A percentile compares a stretch with the other conserved stretches of the same genome.
These are phyloP conservation scores for Decorospora gaudefroyi DNA, from an alignment of 2,329 filamentous ascomycete genomes.

Conservation along the genomic window DNA sequence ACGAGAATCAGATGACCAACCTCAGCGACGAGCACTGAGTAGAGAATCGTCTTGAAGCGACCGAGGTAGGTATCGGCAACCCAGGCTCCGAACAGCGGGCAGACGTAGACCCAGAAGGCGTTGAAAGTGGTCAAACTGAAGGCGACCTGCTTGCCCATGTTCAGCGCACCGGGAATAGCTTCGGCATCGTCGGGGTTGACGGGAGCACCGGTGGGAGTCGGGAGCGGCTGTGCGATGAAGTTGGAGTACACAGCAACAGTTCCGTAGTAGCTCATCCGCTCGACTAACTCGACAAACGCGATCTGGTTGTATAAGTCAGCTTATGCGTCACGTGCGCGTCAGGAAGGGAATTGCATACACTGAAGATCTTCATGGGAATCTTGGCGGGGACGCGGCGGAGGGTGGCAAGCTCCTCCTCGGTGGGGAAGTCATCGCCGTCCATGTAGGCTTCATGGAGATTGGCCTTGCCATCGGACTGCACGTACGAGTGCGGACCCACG, in stretches of 20 bases:
- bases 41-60: slow-evolving; percentile 63
- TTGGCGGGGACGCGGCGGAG: slow-evolving; percentile 43
- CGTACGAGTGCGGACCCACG: slow-evolving; percentile 35
- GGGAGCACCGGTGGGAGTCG: slow-evolving; percentile 39
- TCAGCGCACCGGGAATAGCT: slow-evolving; percentile 57
- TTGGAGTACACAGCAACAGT: slow-evolving; percentile 47
- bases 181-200: slow-evolving; percentile 32
- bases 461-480: slow-evolving; percentile 45
- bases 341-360: slow-evolving; percentile 9
- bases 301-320: slow-evolving; percentile 23
- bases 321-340: neutral
- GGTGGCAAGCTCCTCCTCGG: slow-evolving; percentile 43
- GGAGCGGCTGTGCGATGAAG: slow-evolving; percentile 42
- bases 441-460: slow-evolving; percentile 43
- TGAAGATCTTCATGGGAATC: slow-evolving; percentile 43
- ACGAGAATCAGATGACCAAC: slow-evolving; percentile 60
- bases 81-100: slow-evolving; percentile 63
- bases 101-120: slow-evolving; percentile 61
- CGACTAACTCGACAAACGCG: slow-evolving; percentile 46
- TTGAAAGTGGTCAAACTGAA: slow-evolving; percentile 59
- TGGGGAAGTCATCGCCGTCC: slow-evolving; percentile 35
- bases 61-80: slow-evolving; percentile 65
- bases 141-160: slow-evolving; percentile 59
- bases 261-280: slow-evolving; percentile 49
- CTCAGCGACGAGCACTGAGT: slow-evolving; percentile 63